Base-by-base conservation (phyloP, 2,329 filamentous ascomycete genomes). In the Colletotrichum coccodes region DNA sequence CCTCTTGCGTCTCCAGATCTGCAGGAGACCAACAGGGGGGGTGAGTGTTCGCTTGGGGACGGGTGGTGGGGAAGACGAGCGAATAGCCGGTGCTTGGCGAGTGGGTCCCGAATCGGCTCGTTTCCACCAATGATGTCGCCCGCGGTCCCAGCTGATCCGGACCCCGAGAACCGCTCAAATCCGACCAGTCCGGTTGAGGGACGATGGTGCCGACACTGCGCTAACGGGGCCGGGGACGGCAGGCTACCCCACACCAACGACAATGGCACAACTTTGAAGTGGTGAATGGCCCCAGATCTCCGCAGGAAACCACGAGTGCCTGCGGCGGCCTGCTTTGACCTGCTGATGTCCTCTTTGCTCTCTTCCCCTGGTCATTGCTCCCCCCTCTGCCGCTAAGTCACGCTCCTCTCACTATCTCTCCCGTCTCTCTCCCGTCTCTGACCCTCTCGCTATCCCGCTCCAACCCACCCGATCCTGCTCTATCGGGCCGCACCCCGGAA, bases 141-240 rank as follows among this genome's bases (percentile, higher is more conserved):
- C 18, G 32, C 66, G 69, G 61, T 23, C 57, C 46, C 34, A 61
- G 53, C 69, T 71, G 44, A 32, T 60, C 68, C 66, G 69, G 60
- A 59, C 28, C 63, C 67, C 67, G 67, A 68, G 67, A 70, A 63
- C 67, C 63, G 67, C 67, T 26, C 57, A 63, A 70, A 70, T 49
- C 57, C 57, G 58, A 57, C 60, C 65, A 64, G 23, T 54, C 26
- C 53, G 42, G 30, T 56, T 32, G 32, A 18, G 40, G 49, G 36
- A 56, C 34, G 18, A 47, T 32, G 6, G 4, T 7, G 44, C 14
- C 30, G 14, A 42, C 11, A 49, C 21, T 40, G 34, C 52, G 46
- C 60, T 38, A 38, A 58, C 42, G 42, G 52, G 7, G 44, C 52
- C 59, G 59, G 60, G 44, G 26, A 40, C 50, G 44, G 58, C 42